These are phyloP conservation scores for Pythium scleroteichum DNA, from an alignment of 352 stramenopile species.

Conservation along the genomic window DNA sequence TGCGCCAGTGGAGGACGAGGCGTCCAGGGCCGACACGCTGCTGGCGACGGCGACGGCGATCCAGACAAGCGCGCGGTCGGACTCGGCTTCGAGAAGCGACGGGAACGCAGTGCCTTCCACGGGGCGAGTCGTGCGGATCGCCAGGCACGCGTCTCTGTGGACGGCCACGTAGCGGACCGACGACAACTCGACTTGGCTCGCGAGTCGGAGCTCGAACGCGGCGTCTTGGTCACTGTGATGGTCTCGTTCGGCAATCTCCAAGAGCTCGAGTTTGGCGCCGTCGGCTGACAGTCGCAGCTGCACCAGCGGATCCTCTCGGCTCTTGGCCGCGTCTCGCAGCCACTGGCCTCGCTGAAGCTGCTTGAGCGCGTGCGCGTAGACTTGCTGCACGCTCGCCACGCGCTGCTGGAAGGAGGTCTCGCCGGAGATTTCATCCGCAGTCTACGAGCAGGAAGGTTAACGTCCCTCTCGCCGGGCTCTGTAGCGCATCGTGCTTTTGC, in stretches of 20 bases:
- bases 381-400: conserved; percentile 7
- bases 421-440: not conserved
- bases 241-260: not conserved
- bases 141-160: conserved; percentile 1
- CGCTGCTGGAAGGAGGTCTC: conserved; percentile 17
- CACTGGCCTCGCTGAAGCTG: conserved; percentile 21
- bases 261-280: conserved; percentile 10
- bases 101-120: not conserved
- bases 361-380: conserved; percentile 13
- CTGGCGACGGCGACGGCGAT: conserved; percentile 7
- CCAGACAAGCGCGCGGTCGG: conserved; percentile 3
- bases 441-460: not conserved
- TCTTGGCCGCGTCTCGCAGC: not conserved
- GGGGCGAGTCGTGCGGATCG: not conserved
- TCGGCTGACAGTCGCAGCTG: conserved; percentile 19
- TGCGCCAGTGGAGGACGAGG: not conserved
- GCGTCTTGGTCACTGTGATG: not conserved
- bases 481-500: not conserved
- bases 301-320: not conserved
- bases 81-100: conserved; percentile 19
- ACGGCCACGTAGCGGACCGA: conserved; percentile 3
- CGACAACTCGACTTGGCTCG: not conserved
- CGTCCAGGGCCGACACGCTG: conserved; percentile 1
- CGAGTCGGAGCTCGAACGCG: not conserved
- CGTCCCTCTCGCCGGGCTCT: too few relatives aligned